Evolutionary conservation across 257 asterid genomes (phyloP).

Genomic region (Verbascum thapsus): DNA sequence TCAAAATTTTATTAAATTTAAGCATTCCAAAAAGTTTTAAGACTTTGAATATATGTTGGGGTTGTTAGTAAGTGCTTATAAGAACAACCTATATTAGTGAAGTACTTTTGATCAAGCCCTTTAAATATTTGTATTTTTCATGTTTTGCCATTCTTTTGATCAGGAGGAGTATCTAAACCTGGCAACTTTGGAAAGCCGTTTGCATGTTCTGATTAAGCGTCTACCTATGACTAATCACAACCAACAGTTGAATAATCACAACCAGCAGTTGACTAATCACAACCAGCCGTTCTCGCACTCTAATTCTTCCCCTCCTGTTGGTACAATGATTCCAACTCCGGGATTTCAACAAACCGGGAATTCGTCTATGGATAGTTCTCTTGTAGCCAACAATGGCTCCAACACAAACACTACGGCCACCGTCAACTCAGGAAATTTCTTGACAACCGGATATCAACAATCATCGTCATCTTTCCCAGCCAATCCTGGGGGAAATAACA

Average conservation of each 20-base stretch:
- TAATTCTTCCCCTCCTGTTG: slow-evolving; percentile 65
- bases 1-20: not conserved
- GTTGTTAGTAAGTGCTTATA: slow-evolving; percentile 9
- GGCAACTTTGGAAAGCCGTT: slow-evolving; percentile 76
- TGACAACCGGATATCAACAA: slow-evolving; percentile 72
- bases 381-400: slow-evolving; percentile 48
- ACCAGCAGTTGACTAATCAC: slow-evolving; percentile 38
- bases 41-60: slow-evolving; percentile 6
- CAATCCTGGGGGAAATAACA: slow-evolving; percentile 65
- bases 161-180: slow-evolving; percentile 89
- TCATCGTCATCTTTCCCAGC: slow-evolving; percentile 56
- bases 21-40: slow-evolving; percentile 14
- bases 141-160: slow-evolving; percentile 28
- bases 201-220: slow-evolving; percentile 57
- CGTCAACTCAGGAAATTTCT: slow-evolving; percentile 61
- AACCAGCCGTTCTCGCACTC: slow-evolving; percentile 64
- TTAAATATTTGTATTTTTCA: slow-evolving; percentile 15
- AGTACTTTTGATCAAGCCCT: slow-evolving; percentile 14
- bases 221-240: too few species aligned
- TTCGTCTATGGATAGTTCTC: slow-evolving; percentile 61
- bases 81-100: slow-evolving; percentile 12
- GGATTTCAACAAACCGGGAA: slow-evolving; percentile 79
- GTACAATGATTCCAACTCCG: slow-evolving; percentile 98
- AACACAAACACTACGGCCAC: slow-evolving; percentile 58
- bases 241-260: too few species aligned